Evolutionary conservation across 2,329 filamentous ascomycete genomes (phyloP), one percentile per base, ranked within the genome.

Genomic region (Periglandula ipomoeae): DNA sequence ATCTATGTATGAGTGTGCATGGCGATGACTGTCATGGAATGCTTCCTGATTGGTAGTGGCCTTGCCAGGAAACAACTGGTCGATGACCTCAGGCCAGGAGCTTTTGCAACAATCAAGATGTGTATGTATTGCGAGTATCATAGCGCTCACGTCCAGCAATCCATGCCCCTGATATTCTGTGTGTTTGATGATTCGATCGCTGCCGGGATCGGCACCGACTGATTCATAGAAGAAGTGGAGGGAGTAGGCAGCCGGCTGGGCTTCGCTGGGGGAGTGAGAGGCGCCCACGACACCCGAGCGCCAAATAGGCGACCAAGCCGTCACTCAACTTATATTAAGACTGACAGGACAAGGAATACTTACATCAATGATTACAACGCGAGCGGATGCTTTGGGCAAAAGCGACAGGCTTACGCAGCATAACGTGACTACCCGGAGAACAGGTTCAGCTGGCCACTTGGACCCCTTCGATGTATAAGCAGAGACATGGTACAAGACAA

Each of bases 401-500:
- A 32, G 15, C 17, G 24, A 26, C 13, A 40, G 8, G 24, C 15
- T 47, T 35, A 47, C 4, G n/a, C 19, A 19, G 24, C 37, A 15
- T 19, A n/a, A 47, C 27, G 23, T 35, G 24, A 46, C 34, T 34
- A 40, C 17, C 24, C 24, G 35, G 17, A 39, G n/a, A 39, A 46
- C 37, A 17, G 26, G 11, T 40, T 47, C 45, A 47, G 46, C 46
- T 42, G 39, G 39, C 38, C 39, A 42, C 46, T 47, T 26, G 46
- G 27, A 35, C 46, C 46, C 20, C 46, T 47, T 47, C 37, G 38
- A 22, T 20, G 27, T 24, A 42, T 38, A 19, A 20, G 19, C 35
- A 20, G 26, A 47, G 45, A 47, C 35, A 41, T 40, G 46, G 46
- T 26, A 27, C 46, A 43, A 47, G 46, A 47, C 46, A 47, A 27